Evolutionary conservation across 768 basidiomycete species (phyloP).

Genomic region (Rhodotorula paludigena): DNA sequence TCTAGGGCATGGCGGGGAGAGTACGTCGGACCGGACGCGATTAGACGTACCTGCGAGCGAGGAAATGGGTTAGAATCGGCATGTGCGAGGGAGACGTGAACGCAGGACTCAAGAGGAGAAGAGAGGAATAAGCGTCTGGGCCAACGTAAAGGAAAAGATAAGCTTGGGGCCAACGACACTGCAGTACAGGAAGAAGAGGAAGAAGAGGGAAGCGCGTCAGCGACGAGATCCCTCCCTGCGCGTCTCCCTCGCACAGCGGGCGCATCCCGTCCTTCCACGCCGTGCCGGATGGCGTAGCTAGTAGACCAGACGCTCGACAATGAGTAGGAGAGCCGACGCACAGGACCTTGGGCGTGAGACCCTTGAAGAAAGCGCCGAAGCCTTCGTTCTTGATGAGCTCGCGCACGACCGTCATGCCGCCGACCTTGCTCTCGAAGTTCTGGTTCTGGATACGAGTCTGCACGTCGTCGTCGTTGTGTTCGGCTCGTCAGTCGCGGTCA

Average conservation of each 20-base stretch:
- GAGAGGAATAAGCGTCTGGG: slow-evolving; percentile 88
- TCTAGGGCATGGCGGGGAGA: too few species aligned
- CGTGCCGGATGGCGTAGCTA: too few species aligned
- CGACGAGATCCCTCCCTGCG: too few species aligned
- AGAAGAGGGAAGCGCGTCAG: neutral
- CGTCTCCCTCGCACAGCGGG: too few species aligned
- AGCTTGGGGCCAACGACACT: slow-evolving; percentile 90
- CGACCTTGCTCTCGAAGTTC: slow-evolving; percentile 60
- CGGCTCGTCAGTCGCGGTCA: neutral
- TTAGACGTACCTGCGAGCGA: neutral
- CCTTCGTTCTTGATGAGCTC: slow-evolving; percentile 88
- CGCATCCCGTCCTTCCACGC: too few species aligned
- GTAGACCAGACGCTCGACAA: slow-evolving; percentile 60
- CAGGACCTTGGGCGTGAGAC: slow-evolving; percentile 84
- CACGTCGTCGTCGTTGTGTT: neutral
- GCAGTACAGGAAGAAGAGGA: neutral
- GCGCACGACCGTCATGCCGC: slow-evolving; percentile 70
- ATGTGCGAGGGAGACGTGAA: neutral
- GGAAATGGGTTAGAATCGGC: neutral
- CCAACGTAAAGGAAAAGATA: slow-evolving; percentile 95
- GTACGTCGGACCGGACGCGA: too few species aligned
- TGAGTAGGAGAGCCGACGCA: slow-evolving; percentile 26
- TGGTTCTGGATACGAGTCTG: slow-evolving; percentile 89
- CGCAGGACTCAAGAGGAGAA: slow-evolving; percentile 70
- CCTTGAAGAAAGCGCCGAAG: slow-evolving; percentile 79